phyloP scores from a whole-genome alignment of 306 rosid genomes.

The Spatholobus suberectus region DNA sequence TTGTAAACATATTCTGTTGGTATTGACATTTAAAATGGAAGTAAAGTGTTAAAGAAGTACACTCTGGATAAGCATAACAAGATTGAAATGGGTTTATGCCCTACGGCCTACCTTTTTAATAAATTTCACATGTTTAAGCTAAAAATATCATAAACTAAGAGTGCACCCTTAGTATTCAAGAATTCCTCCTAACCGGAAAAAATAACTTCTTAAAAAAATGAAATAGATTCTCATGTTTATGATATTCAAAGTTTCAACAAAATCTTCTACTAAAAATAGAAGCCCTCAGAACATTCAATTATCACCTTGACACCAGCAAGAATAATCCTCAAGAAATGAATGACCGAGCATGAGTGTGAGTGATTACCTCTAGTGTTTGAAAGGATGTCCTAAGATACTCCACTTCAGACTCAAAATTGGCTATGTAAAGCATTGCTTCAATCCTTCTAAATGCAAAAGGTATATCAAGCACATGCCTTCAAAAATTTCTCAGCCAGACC shows the following conservation, averaged over 20 bases:
- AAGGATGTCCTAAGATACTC: slow-evolving; percentile 82
- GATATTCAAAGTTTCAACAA: neutral
- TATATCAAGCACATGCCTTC: slow-evolving; percentile 84
- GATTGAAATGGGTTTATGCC: neutral
- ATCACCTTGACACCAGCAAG: neutral
- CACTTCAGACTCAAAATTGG: slow-evolving; percentile 88
- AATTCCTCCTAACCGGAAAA: neutral
- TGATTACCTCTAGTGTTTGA: slow-evolving; percentile 78
- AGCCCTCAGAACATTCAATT: neutral
- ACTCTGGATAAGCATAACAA: neutral
- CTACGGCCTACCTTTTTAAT: neutral
- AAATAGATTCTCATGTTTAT: neutral
- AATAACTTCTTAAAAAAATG: neutral
- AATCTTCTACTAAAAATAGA: neutral
- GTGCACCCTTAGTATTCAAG: neutral
- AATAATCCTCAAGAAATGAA: slow-evolving; percentile 8
- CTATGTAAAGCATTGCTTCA: slow-evolving; percentile 89
- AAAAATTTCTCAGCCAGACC: slow-evolving; percentile 91
- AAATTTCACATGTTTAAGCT: neutral
- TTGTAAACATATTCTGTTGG: neutral
- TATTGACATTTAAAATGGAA: neutral
- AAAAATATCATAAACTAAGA: neutral
- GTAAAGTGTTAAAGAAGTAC: slow-evolving; percentile 60
- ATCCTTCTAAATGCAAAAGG: slow-evolving; percentile 91
- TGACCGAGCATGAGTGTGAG: neutral